Conservation (phyloP, 768 basidiomycete species). For the Grammothele lineata region DNA sequence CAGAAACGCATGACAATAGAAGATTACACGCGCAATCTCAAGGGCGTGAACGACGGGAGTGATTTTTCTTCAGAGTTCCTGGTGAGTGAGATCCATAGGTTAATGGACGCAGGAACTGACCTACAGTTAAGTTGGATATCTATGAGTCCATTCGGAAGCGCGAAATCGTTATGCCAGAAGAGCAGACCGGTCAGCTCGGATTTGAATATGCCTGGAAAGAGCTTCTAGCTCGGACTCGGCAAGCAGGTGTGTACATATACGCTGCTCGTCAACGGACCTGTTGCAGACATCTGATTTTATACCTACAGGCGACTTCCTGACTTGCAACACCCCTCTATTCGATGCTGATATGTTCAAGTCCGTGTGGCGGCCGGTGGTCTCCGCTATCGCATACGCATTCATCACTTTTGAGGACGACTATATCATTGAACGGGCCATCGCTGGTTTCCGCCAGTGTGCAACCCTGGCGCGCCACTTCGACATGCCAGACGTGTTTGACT, state of each 20-base stretch:
- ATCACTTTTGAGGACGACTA: conserved; percentile 96
- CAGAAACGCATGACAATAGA: conserved; percentile 97
- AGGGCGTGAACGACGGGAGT: conserved; percentile 83
- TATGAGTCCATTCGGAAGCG: conserved; percentile 92
- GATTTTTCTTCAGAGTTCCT: conserved; percentile 87
- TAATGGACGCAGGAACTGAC: no score
- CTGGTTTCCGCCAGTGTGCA: conserved; percentile 96
- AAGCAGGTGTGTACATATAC: conserved; percentile 54
- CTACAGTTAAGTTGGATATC: conserved; percentile 62
- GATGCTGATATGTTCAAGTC: conserved; percentile 92
- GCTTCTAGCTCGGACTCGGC: conserved; percentile 73
- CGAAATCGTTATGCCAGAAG: conserved; percentile 97
- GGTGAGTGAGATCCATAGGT: conserved; percentile 36
- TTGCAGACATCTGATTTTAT: not conserved
- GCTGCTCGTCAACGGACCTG: not conserved
- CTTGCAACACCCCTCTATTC: conserved; percentile 75
- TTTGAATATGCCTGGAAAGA: conserved; percentile 99
- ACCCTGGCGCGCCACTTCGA: conserved; percentile 86
- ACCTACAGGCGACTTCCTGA: conserved; percentile 56
- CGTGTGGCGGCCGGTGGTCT: conserved; percentile 90
- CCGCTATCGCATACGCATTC: conserved; percentile 94
- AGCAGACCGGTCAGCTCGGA: conserved; percentile 92
- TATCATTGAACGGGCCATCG: conserved; percentile 89
- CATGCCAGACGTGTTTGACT: conserved; percentile 95
- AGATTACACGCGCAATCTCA: conserved; percentile 87